These are phyloP conservation scores for Fusarium decemcellulare DNA, from an alignment of 2,329 filamentous ascomycete species.

Conservation along the genomic window DNA sequence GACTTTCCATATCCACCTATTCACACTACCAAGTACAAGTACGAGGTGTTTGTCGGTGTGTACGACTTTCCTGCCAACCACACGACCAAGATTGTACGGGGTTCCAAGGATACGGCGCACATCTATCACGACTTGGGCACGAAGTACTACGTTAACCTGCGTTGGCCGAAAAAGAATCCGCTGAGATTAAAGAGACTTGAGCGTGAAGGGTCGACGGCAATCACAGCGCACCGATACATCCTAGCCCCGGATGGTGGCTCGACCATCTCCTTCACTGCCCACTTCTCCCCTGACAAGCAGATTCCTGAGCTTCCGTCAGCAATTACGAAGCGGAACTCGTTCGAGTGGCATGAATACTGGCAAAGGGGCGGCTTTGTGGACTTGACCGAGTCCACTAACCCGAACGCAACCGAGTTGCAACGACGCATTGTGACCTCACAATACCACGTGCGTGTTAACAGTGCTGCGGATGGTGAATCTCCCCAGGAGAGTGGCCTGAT, in stretches of 20 bases:
- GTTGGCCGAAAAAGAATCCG: constrained; percentile 45
- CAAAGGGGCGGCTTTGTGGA: constrained; percentile 58
- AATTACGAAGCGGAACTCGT: constrained; percentile 43
- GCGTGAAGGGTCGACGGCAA: constrained; percentile 37
- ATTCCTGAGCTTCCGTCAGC: constrained; percentile 42
- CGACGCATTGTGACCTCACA: constrained; percentile 60
- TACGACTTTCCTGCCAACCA: constrained; percentile 58
- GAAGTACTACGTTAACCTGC: constrained; percentile 56
- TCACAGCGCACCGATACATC: constrained; percentile 52
- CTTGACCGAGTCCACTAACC: constrained; percentile 52
- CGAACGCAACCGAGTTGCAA: constrained; percentile 58
- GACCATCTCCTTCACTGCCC: constrained; percentile 50
- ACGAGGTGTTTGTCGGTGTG: constrained; percentile 58
- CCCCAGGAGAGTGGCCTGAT: constrained; percentile 61
- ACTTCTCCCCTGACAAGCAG: constrained; percentile 50
- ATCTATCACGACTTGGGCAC: constrained; percentile 56
- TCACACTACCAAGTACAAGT: constrained; percentile 58
- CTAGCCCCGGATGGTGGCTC: constrained; percentile 34
- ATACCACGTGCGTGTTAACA: constrained; percentile 60
- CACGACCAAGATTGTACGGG: constrained; percentile 48
- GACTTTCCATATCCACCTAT: constrained; percentile 61
- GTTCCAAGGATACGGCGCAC: constrained; percentile 40
- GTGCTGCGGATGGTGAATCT: constrained; percentile 53
- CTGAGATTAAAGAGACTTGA: constrained; percentile 42
- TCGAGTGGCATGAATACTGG: constrained; percentile 56